These are phyloP conservation scores for Prunus mira DNA, from an alignment of 306 rosid genomes.

Conservation along the genomic window DNA sequence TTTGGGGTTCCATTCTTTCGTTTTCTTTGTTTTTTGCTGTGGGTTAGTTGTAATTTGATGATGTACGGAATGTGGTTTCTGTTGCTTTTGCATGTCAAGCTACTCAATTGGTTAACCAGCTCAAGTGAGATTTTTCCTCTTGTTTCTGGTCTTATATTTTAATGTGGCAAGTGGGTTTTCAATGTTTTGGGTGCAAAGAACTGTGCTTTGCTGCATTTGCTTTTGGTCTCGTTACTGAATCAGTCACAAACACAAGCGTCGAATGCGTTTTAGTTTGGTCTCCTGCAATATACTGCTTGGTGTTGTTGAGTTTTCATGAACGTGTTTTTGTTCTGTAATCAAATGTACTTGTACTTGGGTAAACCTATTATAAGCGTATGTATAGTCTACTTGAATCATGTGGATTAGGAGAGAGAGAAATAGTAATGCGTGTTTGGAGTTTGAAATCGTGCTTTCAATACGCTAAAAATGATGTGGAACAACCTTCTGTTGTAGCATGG, in stretches of 20 bases:
- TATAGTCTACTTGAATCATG: too few relatives aligned
- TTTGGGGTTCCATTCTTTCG: background rate
- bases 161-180: background rate
- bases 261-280: background rate
- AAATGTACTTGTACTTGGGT: background rate
- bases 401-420: too few relatives aligned
- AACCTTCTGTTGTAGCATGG: too few relatives aligned
- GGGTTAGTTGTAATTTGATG: background rate
- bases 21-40: background rate
- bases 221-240: too few relatives aligned
- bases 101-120: background rate
- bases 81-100: background rate
- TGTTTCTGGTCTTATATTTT: background rate
- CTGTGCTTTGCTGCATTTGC: constrained; percentile 1
- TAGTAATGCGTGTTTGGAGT: too few relatives aligned
- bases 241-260: too few relatives aligned
- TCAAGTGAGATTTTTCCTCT: background rate
- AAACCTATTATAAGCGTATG: too few relatives aligned
- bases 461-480: too few relatives aligned
- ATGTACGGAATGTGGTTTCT: background rate
- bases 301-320: background rate
- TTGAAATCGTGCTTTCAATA: too few relatives aligned
- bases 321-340: background rate
- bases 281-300: background rate
- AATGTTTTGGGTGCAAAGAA: constrained; percentile 5